A percentile compares a stretch with the other conserved stretches of the same genome.
These are phyloP conservation scores for Saccharomycopsis fodiens DNA, from an alignment of 805 yeast species.

Conservation along the genomic window DNA sequence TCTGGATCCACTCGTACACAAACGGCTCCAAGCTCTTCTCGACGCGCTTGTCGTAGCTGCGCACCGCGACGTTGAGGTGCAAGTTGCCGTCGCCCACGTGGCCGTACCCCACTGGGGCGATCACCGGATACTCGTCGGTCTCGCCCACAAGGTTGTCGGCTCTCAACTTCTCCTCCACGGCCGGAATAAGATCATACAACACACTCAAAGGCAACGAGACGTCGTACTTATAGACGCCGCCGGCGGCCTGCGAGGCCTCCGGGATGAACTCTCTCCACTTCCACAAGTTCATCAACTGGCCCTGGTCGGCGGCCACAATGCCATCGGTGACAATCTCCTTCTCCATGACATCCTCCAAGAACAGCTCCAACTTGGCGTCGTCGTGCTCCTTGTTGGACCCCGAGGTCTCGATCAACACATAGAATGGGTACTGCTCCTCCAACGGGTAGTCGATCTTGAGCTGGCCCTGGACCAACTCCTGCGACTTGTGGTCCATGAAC, in stretches of 20 bases:
- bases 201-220: constrained; percentile 83
- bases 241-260: constrained; percentile 76
- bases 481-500: constrained; percentile 78
- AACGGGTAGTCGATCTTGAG: constrained; percentile 65
- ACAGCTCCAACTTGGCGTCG: constrained; percentile 77
- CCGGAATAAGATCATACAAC: constrained; percentile 77
- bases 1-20: constrained; percentile 81
- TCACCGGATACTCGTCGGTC: constrained; percentile 67
- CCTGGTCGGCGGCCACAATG: constrained; percentile 90
- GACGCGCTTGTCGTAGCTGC: constrained; percentile 71
- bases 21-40: constrained; percentile 86
- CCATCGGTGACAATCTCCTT: constrained; percentile 84
- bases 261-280: constrained; percentile 93
- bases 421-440: constrained; percentile 78
- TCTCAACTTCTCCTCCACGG: constrained; percentile 52
- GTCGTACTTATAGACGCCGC: constrained; percentile 97
- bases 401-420: constrained; percentile 88
- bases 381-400: constrained; percentile 94
- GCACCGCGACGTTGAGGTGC: constrained; percentile 87
- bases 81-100: constrained; percentile 97
- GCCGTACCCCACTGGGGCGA: constrained; percentile 93
- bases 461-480: constrained; percentile 52
- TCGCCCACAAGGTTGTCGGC: constrained; percentile 55
- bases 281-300: constrained; percentile 81
- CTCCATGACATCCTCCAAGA: constrained; percentile 81